These are phyloP conservation scores for Dichotomocladium elegans DNA, from an alignment of 371 early-diverging fungal species.

Conservation along the genomic window DNA sequence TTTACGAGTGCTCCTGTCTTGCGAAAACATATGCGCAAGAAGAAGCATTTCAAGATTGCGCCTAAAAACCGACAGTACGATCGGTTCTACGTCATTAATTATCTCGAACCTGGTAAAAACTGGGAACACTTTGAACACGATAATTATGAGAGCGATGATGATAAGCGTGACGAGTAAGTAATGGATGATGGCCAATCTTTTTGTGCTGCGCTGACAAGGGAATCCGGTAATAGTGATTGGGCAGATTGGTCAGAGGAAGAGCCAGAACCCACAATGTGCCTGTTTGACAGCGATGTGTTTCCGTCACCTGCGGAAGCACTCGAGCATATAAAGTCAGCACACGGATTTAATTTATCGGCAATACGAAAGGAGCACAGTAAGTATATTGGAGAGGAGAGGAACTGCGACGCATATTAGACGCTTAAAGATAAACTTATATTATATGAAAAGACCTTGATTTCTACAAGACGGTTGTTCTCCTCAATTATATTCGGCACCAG, in stretches of 20 bases:
- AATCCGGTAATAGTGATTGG: conserved; percentile 47
- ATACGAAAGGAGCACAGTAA: conserved; percentile 51
- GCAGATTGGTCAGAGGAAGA: conserved; percentile 83
- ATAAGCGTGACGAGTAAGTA: conserved; percentile 58
- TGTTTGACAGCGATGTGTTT: conserved; percentile 71
- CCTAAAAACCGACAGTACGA: conserved; percentile 89
- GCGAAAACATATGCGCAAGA: conserved; percentile 97
- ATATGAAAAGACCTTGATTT: conserved; percentile 56
- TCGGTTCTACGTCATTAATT: conserved; percentile 94
- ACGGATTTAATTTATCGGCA: conserved; percentile 71
- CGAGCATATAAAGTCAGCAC: conserved; percentile 70
- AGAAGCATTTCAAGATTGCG: conserved; percentile 96
- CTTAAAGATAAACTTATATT: not conserved
- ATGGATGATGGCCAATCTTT: not conserved
- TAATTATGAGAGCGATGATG: conserved; percentile 75
- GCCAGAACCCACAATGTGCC: conserved; percentile 62
- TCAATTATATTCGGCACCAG: conserved; percentile 86
- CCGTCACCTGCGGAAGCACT: conserved; percentile 61
- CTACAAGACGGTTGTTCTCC: conserved; percentile 78
- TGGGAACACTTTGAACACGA: conserved; percentile 88
- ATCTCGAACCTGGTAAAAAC: conserved; percentile 87
- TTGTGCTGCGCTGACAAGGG: not conserved
- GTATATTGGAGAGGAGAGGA: too few species aligned
- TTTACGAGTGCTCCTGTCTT: conserved; percentile 86
- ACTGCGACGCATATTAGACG: too few species aligned